Evolutionary conservation across 2,329 filamentous ascomycete genomes (phyloP), one percentile per base, ranked within the genome.

Genomic region (Onygenales sp.): DNA sequence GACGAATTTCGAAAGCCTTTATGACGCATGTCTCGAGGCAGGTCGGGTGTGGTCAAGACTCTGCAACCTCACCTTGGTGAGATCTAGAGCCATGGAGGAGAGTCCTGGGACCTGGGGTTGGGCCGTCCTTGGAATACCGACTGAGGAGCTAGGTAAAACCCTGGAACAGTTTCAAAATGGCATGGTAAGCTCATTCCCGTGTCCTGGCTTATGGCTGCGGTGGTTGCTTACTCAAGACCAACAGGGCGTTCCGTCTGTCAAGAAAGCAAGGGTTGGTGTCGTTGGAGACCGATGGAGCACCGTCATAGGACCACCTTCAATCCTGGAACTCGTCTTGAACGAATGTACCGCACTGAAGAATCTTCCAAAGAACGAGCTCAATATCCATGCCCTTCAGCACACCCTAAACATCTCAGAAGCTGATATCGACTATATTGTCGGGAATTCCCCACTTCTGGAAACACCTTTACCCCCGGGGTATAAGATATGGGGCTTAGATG

Each of bases 31-130:
- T 32, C 36, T 57, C 8, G 55, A 57, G 46, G 51, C 42, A 5
- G 50, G 27, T 27, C 52, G 57, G 37, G 45, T 56, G 42, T 53
- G 11, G 13, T 21, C 27, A 10, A 34, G 57, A 42, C 45, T 57
- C 39, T 55, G 53, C 51, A 57, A 52, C 3, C 51, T 58, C 31
- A 52, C 52, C 11, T 56, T 46, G 4, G 51, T 49, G 6, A 37
- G 57, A 21, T 57, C 57, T n/a, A 53, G 57, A 49, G 55, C 57
- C 14, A 47, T 53, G 39, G 57, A 58, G 40, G 52, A 57, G 21
- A 34, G 42, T 13, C 53, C 53, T 32, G 55, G 57, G 14, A 39
- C 34, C 42, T 58, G 55, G 55, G 57, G 55, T n/a, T 57, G 55
- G 52, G 55, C 53, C 39, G 51, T 58, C 9, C 6, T 57, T 8